Base-by-base conservation (phyloP, 352 stramenopile genomes). In the Pseudoperonospora humuli region DNA sequence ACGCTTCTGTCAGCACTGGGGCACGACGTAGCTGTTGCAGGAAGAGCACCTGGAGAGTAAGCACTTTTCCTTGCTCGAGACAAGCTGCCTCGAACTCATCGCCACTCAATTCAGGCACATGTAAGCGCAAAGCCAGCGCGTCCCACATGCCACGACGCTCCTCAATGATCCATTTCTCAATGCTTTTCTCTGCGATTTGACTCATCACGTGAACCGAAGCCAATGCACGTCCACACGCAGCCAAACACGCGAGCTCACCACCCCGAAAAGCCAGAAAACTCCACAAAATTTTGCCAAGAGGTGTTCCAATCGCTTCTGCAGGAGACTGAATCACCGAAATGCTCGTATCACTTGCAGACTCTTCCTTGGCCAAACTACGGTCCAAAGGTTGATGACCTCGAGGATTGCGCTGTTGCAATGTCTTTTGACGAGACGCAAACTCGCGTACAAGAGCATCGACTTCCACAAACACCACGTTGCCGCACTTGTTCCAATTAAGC, bases 161-260 rank as follows among this genome's bases (percentile, higher is more conserved):
- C 44, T 88, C 77, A 32, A 93, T 88, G 10, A 90, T 59, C 77
- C 77, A 90, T 32, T 84, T 86, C 51, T 90, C 79, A 26, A 93
- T 88, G 43, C 78, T 86, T 26, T 80, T 78, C 48, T 93, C 82
- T 0, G 76, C 60, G 5, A 91, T 73, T 13, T 80, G 65, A 45
- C 74, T 85, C 79, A 93, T 90, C 3, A 88, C 67, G 19, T 88
- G 65, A 9, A 93, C 82, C 0, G 75, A 91, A 24, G 82, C 82
- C 24, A 93, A 66, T 1, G 79, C 71, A n/a, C 74, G 71, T 0
- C 82, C 81, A 41, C 78, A 88, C 0, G 69, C 75, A 5, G 67
- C 57, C 6, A 93, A 44, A 25, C 76, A 91, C 26, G 71, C 81
- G 1, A 86, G 48, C 26, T 90, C 80, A n/a, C 79, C 73, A n/a